A percentile compares a stretch with the other conserved stretches of the same genome.
Evolutionary conservation across 1,284 basidiomycete genomes (phyloP).

Genomic region (Dichomitus squalens): DNA sequence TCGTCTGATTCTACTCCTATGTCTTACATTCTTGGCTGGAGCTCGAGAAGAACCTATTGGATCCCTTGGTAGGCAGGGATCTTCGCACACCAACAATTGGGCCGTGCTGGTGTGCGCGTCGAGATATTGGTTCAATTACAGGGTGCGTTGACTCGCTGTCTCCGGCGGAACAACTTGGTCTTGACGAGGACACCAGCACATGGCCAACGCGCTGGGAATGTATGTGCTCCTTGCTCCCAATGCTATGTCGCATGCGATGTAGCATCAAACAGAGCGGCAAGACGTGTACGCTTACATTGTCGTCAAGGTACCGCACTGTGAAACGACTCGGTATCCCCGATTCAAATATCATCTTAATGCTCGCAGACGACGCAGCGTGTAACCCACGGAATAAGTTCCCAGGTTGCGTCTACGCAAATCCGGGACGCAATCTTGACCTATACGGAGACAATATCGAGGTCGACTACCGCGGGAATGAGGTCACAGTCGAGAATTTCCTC

Average conservation of each 20-base stretch:
- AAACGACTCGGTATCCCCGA: constrained; percentile 98
- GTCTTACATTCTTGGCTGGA: constrained; percentile 3
- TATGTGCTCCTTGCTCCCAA: constrained; percentile 37
- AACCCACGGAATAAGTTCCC: constrained; percentile 93
- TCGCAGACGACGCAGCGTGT: constrained; percentile 96
- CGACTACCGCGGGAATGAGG: constrained; percentile 97
- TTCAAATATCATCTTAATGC: constrained; percentile 98
- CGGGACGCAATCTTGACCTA: constrained; percentile 79
- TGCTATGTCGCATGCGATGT: not conserved
- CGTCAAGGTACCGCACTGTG: constrained; percentile 89
- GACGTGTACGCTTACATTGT: not conserved
- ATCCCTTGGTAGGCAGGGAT: constrained; percentile 33
- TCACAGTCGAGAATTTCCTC: constrained; percentile 96
- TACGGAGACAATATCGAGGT: constrained; percentile 98
- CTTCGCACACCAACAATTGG: constrained; percentile 95
- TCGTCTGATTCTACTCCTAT: constrained; percentile 9
- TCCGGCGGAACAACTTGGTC: not conserved
- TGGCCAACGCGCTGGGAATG: constrained; percentile 98
- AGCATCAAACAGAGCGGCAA: too few species aligned
- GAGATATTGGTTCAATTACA: constrained; percentile 98
- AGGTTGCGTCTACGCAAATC: constrained; percentile 88
- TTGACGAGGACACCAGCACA: constrained; percentile 64
- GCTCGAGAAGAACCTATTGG: constrained; percentile 19
- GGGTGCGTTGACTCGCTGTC: constrained; percentile 56
- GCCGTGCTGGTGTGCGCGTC: constrained; percentile 95